A percentile compares a stretch with the other conserved stretches of the same genome.
These are phyloP conservation scores for Boletellus dicymbophilus DNA, from an alignment of 1,284 basidiomycete species.

Conservation along the genomic window DNA sequence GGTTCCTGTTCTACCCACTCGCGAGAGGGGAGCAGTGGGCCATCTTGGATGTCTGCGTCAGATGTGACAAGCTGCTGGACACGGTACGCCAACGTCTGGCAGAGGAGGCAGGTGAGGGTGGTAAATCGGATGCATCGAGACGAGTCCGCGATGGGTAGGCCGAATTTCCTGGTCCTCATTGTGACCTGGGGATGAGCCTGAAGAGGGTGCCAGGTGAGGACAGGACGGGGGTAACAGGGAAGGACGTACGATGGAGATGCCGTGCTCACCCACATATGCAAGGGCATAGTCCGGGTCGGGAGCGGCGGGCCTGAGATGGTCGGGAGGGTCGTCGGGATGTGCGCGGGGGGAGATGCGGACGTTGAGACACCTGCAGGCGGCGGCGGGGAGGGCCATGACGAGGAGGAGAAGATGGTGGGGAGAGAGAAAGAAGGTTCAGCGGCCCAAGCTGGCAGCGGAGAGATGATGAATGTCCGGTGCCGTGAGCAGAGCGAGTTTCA, in stretches of 20 bases:
- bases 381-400: conserved; percentile 11
- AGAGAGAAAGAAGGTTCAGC: conserved; percentile 21
- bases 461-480: conserved; percentile 38
- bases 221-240: background rate
- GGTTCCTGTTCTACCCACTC: conserved; percentile 76
- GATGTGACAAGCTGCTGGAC: conserved; percentile 59
- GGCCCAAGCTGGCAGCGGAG: conserved; percentile 28
- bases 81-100: conserved; percentile 67
- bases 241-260: conserved; percentile 61
- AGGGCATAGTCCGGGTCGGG: conserved; percentile 51
- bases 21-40: conserved; percentile 66
- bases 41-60: conserved; percentile 64
- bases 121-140: conserved; percentile 58
- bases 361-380: conserved; percentile 72
- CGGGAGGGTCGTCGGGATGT: conserved; percentile 33
- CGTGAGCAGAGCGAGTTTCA: conserved; percentile 30
- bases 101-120: conserved; percentile 69
- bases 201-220: background rate
- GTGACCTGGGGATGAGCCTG: conserved; percentile 74
- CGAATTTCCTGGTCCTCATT: conserved; percentile 58
- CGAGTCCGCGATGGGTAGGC: conserved; percentile 44
- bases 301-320: conserved; percentile 26
- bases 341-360: conserved; percentile 48
- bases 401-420: conserved; percentile 20
- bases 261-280: conserved; percentile 66